A percentile compares a stretch with the other conserved stretches of the same genome.
phyloP scores from a whole-genome alignment of 208 protist species.

The Leishmania amazonensis region DNA sequence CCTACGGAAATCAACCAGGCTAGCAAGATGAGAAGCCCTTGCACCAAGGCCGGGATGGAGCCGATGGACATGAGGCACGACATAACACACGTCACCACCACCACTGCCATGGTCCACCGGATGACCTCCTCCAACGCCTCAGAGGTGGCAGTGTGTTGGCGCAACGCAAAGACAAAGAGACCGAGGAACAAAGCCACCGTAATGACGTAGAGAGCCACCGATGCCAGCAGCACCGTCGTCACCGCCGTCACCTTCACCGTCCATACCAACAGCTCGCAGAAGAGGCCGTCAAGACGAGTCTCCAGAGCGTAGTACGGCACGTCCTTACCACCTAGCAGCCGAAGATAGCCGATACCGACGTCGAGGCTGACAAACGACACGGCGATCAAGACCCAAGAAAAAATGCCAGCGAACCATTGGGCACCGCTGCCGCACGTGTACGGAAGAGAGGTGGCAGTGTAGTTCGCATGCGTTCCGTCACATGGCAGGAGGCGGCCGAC shows the following conservation, averaged over 20 bases:
- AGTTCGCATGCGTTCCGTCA: conserved; percentile 8
- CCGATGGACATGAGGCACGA: conserved; percentile 14
- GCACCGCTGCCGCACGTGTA: conserved; percentile 19
- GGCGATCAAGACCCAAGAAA: conserved; percentile 14
- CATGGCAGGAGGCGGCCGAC: conserved; percentile 18
- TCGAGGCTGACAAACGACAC: conserved; percentile 22
- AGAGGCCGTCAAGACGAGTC: conserved; percentile 24
- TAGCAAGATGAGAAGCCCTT: conserved; percentile 15
- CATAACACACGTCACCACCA: conserved; percentile 11
- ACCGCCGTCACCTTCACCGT: conserved; percentile 28
- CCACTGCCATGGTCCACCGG: conserved; percentile 15
- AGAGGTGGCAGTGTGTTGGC: conserved; percentile 11
- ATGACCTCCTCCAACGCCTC: conserved; percentile 25
- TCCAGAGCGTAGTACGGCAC: conserved; percentile 34
- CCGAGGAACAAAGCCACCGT: conserved; percentile 1
- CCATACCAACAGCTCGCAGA: conserved; percentile 33
- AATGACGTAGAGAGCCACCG: conserved; percentile 12
- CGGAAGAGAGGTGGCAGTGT: background rate
- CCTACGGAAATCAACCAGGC: conserved; percentile 18
- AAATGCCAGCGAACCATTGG: conserved; percentile 9
- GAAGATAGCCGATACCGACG: conserved; percentile 13
- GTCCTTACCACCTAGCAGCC: conserved; percentile 10
- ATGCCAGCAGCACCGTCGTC: conserved; percentile 6
- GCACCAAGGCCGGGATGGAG: conserved; percentile 8
- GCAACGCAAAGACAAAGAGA: conserved; percentile 19